A percentile compares a stretch with the other conserved stretches of the same genome.
Conservation (phyloP, 106 monocot species). For the Hemerocallis citrina region DNA sequence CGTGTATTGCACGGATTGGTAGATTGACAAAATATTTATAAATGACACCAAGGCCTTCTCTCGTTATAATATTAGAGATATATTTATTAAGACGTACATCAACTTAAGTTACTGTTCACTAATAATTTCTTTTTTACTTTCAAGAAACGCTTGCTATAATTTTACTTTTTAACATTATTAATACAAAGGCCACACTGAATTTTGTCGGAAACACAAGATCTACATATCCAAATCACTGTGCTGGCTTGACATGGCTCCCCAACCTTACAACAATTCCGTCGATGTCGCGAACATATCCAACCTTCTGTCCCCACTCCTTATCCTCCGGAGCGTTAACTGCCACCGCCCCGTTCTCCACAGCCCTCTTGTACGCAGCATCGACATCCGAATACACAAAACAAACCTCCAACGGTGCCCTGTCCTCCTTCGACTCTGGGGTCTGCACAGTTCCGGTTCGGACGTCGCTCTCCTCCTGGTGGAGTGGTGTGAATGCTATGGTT, state of each 20-base stretch:
- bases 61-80: no score
- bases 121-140: no score
- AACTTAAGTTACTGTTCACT: no score
- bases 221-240: no score
- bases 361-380: conserved; percentile 58
- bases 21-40: no score
- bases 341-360: conserved; percentile 65
- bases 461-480: conserved; percentile 78
- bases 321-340: conserved; percentile 67
- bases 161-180: no score
- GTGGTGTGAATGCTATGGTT: conserved; percentile 75
- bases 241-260: conserved; percentile 51
- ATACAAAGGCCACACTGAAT: no score
- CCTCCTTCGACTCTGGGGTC: conserved; percentile 9
- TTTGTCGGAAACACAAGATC: no score
- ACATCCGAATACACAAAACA: conserved; percentile 75
- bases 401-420: conserved; percentile 54
- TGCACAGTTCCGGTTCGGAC: conserved; percentile 40
- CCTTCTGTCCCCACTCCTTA: conserved; percentile 85
- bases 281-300: conserved; percentile 75
- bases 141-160: no score
- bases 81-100: no score
- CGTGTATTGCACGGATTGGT: no score
- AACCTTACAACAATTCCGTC: conserved; percentile 66
- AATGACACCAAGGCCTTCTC: no score